phyloP scores from a whole-genome alignment of 192 early-diverging fungal species.

The Neocallimastix lanati region DNA sequence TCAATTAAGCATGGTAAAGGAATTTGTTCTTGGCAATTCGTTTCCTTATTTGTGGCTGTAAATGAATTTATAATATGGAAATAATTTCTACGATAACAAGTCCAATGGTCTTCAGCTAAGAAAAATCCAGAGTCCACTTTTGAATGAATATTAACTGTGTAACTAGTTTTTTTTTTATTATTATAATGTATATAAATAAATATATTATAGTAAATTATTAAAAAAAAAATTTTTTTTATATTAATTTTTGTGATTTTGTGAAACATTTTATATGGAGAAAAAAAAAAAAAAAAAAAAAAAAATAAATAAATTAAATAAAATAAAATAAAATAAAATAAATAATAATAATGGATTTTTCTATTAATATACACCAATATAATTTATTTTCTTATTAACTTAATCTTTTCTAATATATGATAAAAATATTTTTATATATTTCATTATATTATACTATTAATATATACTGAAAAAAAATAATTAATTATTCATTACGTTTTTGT shows the following conservation, averaged over 20 bases:
- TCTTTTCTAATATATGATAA: too few species aligned
- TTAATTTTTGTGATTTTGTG: too few species aligned
- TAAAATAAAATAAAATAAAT: too few species aligned
- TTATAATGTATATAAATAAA: not conserved
- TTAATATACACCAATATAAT: too few species aligned
- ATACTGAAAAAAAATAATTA: too few species aligned
- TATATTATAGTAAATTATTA: not conserved
- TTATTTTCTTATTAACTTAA: too few species aligned
- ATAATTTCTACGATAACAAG: constrained; percentile 89
- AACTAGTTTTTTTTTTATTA: not conserved
- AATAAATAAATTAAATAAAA: too few species aligned
- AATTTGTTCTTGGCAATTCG: not conserved
- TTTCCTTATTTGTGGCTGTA: constrained; percentile 14
- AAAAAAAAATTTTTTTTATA: not conserved
- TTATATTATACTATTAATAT: too few species aligned
- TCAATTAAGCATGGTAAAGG: constrained; percentile 46
- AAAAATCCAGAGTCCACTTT: constrained; percentile 89
- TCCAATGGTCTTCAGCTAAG: constrained; percentile 74
- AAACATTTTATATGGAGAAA: too few species aligned
- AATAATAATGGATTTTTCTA: too few species aligned
- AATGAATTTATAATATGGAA: constrained; percentile 64
- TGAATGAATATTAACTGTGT: constrained; percentile 16
- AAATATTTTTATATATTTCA: too few species aligned
- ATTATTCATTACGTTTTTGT: not conserved
- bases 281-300: too few species aligned